These are phyloP conservation scores for Filosporella fistucella DNA, from an alignment of 495 filamentous ascomycete genomes.

Conservation along the genomic window DNA sequence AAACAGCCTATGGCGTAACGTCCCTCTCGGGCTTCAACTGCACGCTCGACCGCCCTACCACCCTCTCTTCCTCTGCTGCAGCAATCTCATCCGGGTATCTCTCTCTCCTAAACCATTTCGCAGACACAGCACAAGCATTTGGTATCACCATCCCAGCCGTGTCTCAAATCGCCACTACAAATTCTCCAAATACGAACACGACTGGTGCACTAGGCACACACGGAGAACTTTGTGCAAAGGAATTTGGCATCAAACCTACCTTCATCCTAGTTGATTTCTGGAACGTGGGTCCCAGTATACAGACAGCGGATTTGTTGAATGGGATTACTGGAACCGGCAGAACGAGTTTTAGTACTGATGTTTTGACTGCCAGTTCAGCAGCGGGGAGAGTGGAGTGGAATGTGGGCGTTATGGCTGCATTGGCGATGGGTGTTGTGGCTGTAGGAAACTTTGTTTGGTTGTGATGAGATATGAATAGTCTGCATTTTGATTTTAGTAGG, in stretches of 20 bases:
- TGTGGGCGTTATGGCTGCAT: not conserved
- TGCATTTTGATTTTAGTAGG: constrained; percentile 13
- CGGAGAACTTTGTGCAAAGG: constrained; percentile 39
- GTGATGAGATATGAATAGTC: not conserved
- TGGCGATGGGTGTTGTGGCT: constrained; percentile 16
- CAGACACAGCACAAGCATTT: constrained; percentile 53
- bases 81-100: constrained; percentile 42
- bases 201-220: constrained; percentile 57
- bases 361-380: constrained; percentile 7
- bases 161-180: constrained; percentile 48
- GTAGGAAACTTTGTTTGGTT: constrained; percentile 19
- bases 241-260: constrained; percentile 52
- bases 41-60: constrained; percentile 54
- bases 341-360: constrained; percentile 18
- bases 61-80: constrained; percentile 28
- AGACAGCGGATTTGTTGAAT: constrained; percentile 53
- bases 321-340: constrained; percentile 38
- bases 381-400: not conserved
- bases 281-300: constrained; percentile 55
- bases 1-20: constrained; percentile 61
- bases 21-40: constrained; percentile 50
- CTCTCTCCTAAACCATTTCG: constrained; percentile 70
- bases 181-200: constrained; percentile 34
- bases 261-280: constrained; percentile 68
- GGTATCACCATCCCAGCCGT: constrained; percentile 55